Base-by-base conservation (phyloP, 768 basidiomycete species). In the Calocybe gangraenosa region DNA sequence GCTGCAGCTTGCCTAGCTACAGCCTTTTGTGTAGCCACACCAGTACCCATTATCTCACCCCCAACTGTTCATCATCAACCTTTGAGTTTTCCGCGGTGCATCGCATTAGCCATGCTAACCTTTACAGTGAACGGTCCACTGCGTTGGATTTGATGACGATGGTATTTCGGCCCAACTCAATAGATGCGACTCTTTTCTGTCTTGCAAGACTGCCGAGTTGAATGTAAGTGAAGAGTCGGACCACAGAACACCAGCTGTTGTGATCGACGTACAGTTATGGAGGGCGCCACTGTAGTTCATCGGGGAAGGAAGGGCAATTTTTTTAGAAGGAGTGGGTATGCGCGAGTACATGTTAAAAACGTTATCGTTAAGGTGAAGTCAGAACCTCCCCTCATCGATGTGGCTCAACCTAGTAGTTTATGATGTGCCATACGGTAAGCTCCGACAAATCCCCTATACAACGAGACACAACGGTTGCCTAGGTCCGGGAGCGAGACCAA, bases 101-200 rank as follows among this genome's bases (percentile, higher is more conserved):
- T 19, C 10, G 3, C n/a, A 9, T 9, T 3, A 1, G 5, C 11
- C 33, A 33, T n/a, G 47, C 50, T 2, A 13, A 55, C 56, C 46
- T 49, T 55, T 57, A 31, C 56, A 57, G 8, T 55, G 49, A 3
- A 57, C 53, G 19, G 51, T 55, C 56, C 56, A 57, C 30, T 42
- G 43, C 3, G 44, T 42, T 7, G 42, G 18, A 21, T 47, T 48
- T 13, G 45, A 49, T 18, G 40, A 18, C 6, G 43, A 43, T 13
- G 48, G 39, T 30, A 47, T 42, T 40, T 52, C 53, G 25, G 42
- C 51, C 56, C 56, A 57, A 25, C 56, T 57, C 34, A 57, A 21
- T 1, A 49, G 40, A 22, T 55, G 50, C 14, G 41, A 36, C 48
- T 55, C 41, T 36, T 43, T 48, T 18, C 49, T 48, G 33, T 51